Evolutionary conservation across 169 alveolate species (phyloP).

Genomic region (Condylostoma magnum): DNA sequence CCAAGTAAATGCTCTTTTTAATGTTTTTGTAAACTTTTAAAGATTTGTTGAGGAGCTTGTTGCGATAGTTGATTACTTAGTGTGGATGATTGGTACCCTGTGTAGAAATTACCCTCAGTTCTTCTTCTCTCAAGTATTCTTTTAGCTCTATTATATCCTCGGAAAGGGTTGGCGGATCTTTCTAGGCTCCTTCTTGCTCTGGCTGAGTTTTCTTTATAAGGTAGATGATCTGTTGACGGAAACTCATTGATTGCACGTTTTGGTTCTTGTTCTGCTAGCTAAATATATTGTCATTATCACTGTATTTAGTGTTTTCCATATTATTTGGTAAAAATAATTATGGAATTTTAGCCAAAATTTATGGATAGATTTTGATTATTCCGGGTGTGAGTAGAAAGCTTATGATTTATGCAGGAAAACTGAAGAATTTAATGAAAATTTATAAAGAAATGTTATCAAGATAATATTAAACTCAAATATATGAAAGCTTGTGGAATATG

Average conservation of each 20-base stretch:
- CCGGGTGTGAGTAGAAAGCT: too few species aligned
- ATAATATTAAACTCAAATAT: too few species aligned
- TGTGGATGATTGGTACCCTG: background rate
- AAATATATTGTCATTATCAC: too few species aligned
- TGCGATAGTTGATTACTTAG: background rate
- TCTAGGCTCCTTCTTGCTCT: background rate
- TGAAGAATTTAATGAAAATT: too few species aligned
- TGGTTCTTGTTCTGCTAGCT: too few species aligned
- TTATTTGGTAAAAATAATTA: too few species aligned
- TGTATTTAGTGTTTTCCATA: too few species aligned
- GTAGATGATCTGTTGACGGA: conserved; percentile 19
- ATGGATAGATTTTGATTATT: too few species aligned
- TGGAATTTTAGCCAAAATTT: too few species aligned
- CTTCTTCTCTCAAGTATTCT: background rate
- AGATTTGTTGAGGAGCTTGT: conserved; percentile 24
- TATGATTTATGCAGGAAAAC: too few species aligned
- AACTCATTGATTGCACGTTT: conserved; percentile 7
- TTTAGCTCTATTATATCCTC: conserved; percentile 7
- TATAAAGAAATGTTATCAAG: too few species aligned
- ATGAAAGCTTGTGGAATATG: too few species aligned
- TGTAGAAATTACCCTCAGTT: background rate
- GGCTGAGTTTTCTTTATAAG: background rate
- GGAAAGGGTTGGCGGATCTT: background rate
- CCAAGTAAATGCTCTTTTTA: conserved; percentile 37
- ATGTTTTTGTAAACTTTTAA: conserved; percentile 35